Conservation (phyloP, 192 early-diverging fungal species). For the Physocladia obscura region DNA sequence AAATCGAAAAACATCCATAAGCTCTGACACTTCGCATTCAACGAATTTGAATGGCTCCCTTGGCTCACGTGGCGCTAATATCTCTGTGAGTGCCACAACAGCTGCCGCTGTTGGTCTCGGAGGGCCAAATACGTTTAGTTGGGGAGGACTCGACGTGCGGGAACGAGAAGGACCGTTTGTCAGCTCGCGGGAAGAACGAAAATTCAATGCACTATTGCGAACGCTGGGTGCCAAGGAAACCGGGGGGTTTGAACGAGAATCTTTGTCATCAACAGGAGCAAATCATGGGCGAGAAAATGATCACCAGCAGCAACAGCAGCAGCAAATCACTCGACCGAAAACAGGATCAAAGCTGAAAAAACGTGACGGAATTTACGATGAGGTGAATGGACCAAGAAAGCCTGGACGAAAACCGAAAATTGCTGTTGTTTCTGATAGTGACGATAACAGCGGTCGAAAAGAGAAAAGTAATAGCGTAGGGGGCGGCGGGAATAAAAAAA, state of each 20-base stretch:
- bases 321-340: neutral
- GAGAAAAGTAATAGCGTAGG: slow-evolving; percentile 1
- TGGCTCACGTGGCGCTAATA: neutral
- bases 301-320: neutral
- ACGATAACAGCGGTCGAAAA: neutral
- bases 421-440: neutral
- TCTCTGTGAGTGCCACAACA: slow-evolving; percentile 19
- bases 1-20: slow-evolving; percentile 13
- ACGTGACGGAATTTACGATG: neutral
- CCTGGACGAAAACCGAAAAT: neutral
- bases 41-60: slow-evolving; percentile 14
- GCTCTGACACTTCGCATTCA: slow-evolving; percentile 30
- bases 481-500: neutral
- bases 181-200: slow-evolving; percentile 41
- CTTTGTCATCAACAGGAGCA: too few relatives aligned
- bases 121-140: slow-evolving; percentile 29
- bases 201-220: slow-evolving; percentile 38
- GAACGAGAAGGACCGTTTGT: slow-evolving; percentile 36
- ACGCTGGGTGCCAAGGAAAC: slow-evolving; percentile 11
- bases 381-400: neutral
- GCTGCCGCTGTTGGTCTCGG: slow-evolving; percentile 27
- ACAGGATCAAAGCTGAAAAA: slow-evolving; percentile 18
- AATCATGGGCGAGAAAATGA: neutral
- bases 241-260: neutral
- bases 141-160: slow-evolving; percentile 41